Base-by-base conservation (phyloP, 2,329 filamentous ascomycete species). In the Botrytis hyacinthi region DNA sequence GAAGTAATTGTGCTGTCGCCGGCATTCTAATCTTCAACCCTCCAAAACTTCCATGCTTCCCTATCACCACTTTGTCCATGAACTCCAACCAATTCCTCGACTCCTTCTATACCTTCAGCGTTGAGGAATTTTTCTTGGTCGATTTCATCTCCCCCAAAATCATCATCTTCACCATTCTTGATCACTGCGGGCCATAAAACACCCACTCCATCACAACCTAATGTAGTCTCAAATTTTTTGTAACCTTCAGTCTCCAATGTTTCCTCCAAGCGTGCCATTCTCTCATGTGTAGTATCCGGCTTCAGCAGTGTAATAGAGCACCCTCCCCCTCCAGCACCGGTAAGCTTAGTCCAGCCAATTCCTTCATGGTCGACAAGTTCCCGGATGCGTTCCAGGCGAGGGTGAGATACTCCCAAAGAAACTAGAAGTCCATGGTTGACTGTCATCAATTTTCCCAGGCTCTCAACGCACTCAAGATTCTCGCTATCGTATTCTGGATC, bases 311-410 rank as follows among this genome's bases (percentile, higher is more conserved):
- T 97, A 78, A 99, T 98, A 4, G 95, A 95, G 82, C 97, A 98
- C 4, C 96, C 96, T 73, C 96, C 97, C 20, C 96, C 97, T 35
- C 96, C 96, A 1, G 96, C 96, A 48, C 96, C 96, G 0, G 96
- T 99, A 73, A 99, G 87, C 82, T 99, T 99, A 20, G 96, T 98
- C 95, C 95, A 99, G 44, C 96, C 96, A 73, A 98, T 92, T 59
- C 92, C 92, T 73, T 94, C 89, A 78, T 96, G 90, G 77, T 99
- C 95, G 67, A 97, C 92, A 40, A 99, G 85, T 83, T 97, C 95
- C 75, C 96, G 90, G 78, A 99, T 91, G 46, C 95, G 90, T 83
- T 99, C 96, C 40, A 99, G 87, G 65, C 94, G 91, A 0, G 96
- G 97, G 82, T 99, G 96, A 2, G 95, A 98, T 42, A 98, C 96